Base-by-base conservation (phyloP, 352 stramenopile genomes). In the Phytophthora capsici region DNA sequence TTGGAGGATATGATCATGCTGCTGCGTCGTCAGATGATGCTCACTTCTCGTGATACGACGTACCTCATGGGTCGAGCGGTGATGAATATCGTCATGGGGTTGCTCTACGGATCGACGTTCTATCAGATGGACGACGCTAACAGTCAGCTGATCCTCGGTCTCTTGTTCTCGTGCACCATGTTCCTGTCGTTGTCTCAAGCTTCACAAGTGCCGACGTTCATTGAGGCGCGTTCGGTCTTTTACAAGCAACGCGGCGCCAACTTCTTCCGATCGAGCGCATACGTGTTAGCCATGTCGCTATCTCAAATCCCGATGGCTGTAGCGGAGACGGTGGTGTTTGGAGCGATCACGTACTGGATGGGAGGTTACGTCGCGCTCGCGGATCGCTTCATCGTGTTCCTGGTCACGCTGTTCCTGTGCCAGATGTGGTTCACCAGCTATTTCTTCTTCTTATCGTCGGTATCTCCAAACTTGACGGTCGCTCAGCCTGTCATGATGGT, bases 241-340 rank as follows among this genome's bases (percentile, higher is more conserved):
- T 96, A 97, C 82, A 97, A 96, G 65, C 91, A 97, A 30, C 77
- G 79, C 2, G 85, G 90, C 13, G 77, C 82, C 19, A 96, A 97
- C 65, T 97, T 97, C 58, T 96, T 90, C 61, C 84, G 86, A 12
- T 78, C 90, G 6, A 84, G 78, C 1, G 77, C 83, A n/a, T 97
- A 96, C 58, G 81, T 96, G 20, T 43, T 97, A 23, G 85, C 77
- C 1, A 77, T 57, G 10, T 81, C 68, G 5, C 23, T 88, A n/a
- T 71, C 78, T 9, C 71, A 82, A 43, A 59, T 90, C 22, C 71
- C 84, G 50, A 71, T 89, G 52, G 57, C 58, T 57, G 16, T 89
- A 4, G 45, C 92, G 23, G 89, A 97, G 76, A 86, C 84, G 0
- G 36, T 96, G 13, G 47, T 95, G 2, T 97, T 96, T 71, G 90